phyloP scores from a whole-genome alignment of 2,329 filamentous ascomycete species.

The Cryphonectria parasitica region DNA sequence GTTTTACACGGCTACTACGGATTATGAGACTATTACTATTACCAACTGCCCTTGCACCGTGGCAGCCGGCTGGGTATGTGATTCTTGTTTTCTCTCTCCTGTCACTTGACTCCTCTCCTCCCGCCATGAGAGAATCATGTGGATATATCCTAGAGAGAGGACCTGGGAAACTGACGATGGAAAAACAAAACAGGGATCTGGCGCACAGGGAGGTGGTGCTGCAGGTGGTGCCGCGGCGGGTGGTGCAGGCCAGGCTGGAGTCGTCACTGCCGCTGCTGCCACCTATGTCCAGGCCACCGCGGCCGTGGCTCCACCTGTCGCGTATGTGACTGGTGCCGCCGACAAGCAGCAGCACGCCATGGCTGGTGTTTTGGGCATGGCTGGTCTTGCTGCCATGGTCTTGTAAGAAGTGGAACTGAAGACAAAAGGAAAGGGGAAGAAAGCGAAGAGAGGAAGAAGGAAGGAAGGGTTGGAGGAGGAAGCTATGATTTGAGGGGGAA shows the following conservation, averaged over 20 bases:
- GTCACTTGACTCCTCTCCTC: no score
- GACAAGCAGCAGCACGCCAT: conserved; percentile 14
- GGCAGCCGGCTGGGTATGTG: conserved; percentile 27
- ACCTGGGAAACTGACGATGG: background rate
- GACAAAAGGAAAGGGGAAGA: background rate
- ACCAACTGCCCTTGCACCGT: conserved; percentile 58
- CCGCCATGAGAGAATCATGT: no score
- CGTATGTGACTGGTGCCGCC: conserved; percentile 35
- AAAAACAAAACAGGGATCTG: background rate
- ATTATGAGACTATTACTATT: conserved; percentile 58
- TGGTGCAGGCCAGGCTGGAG: background rate
- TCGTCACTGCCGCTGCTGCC: conserved; percentile 29
- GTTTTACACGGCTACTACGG: conserved; percentile 59
- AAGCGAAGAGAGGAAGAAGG: background rate
- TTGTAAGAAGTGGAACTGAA: conserved; percentile 37
- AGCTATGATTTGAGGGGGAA: no score
- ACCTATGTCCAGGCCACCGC: conserved; percentile 29
- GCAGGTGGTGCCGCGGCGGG: background rate
- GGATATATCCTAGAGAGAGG: background rate
- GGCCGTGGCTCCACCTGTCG: conserved; percentile 30
- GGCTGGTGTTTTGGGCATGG: conserved; percentile 15
- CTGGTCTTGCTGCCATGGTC: conserved; percentile 30
- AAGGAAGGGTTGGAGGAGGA: background rate
- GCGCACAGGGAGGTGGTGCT: background rate
- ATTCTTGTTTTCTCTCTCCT: background rate